Base-by-base conservation (phyloP, 1,284 basidiomycete genomes). In the Clitocybe nebularis region DNA sequence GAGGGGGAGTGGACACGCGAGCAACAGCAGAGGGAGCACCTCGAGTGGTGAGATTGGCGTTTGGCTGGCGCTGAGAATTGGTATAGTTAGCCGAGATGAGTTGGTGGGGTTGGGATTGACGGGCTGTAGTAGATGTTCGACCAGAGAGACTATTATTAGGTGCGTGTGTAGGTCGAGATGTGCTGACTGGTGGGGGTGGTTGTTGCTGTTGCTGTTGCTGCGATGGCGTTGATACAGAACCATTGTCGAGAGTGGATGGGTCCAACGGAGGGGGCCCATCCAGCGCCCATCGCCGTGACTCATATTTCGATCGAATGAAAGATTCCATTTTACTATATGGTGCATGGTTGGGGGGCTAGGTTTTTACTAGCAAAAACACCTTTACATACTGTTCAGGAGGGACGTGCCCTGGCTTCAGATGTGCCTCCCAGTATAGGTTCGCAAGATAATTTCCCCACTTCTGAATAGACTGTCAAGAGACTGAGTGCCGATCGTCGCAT, bases 301-400 rank as follows among this genome's bases (percentile, higher is more conserved):
- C 96, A 63, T 99, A 99, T 65, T 99, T 99, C 35, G 92, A 95
- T 33, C 95, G 82, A 51, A 99, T 93, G 64, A 96, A 99, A 0
- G 91, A 94, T 47, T 99, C 95, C 69, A 99, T 93, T 78, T 98
- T 98, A 66, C 93, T 96, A 34, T 16, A 36, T 25, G 13, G n/a
- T 17, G 24, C 6, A 19, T 11, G 1, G 13, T 24, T 45, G 36
- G 20, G 16, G 29, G 38, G 23, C 10, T n/a, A 43, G 23, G 30
- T 40, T 24, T 24, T 6, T 23, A 44, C 36, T 17, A 22, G 21
- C 7, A n/a, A 39, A 22, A 6, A 25, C 20, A 39, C 5, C 8
- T 30, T 25, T 17, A 77, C 91, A 61, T 57, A 95, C 93, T 98
- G 94, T 54, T 99, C 95, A 14, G 92, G 89, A 23, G 95, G 95